Base-by-base conservation (phyloP, 768 basidiomycete species). In the Dentipellis fragilis region DNA sequence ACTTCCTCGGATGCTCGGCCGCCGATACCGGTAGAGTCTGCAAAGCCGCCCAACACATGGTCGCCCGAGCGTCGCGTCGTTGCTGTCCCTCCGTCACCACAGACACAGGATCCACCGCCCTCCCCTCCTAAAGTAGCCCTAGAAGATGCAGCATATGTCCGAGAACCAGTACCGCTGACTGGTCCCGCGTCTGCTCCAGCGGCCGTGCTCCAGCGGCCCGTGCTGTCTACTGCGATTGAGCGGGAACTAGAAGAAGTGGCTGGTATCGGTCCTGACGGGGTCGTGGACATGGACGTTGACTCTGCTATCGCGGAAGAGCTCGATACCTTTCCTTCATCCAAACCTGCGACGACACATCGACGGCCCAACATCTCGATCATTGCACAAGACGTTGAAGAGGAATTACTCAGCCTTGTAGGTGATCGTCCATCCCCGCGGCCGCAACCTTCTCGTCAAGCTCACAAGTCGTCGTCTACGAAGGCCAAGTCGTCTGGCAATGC, bases 281-380 rank as follows among this genome's bases (percentile, higher is more conserved):
- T 47, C n/a, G 49, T 60, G 29, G 46, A 46, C 12, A 14, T 55
- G 10, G 51, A 50, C 14, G n/a, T 49, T 3, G 54, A 39, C 34
- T 36, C 12, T 5, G 59, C 59, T 16, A 40, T 51, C 35, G 10
- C 48, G 11, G 19, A 14, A 22, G 55, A 59, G 23, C 17, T 46
- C 9, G 40, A 8, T 29, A 29, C 29, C 6, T 29, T 29, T 29
- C 29, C 29, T 29, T 29, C 29, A 29, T 29, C 29, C 29, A 29
- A 29, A 29, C 6, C 29, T 29, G 6, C 29, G 29, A 6, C 29
- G 6, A 29, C 29, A 29, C 29, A 3, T 29, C 29, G 29, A 29
- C 29, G 6, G 29, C 29, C 29, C 29, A 29, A 6, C 29, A 6
- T 29, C 29, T 29, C 29, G 3, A 6, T 29, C 42, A 45, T 19